Evolutionary conservation across 306 rosid species (phyloP), one percentile per base, ranked within the genome.

Genomic region (Delonix regia): DNA sequence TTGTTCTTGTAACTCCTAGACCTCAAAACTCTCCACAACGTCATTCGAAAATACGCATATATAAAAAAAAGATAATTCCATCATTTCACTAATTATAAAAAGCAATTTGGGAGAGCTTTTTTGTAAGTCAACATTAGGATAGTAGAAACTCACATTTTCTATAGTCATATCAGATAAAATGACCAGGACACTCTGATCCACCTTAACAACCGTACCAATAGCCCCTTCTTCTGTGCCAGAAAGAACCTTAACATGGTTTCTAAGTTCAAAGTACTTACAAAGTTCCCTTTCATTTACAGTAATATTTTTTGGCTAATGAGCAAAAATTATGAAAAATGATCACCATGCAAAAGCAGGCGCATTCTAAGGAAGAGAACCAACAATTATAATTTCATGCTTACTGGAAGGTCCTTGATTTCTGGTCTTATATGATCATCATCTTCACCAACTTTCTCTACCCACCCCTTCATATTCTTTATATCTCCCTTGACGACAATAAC

Each of bases 201-300:
- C 98, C 91, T 93, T 96, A 44, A 96, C 96, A 84, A 96, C 98
- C 99, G 93, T 96, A 81, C 99, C 99, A 71, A 97, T 96, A 57
- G 97, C 93, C 63, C 99, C 99, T 84, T 93, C 98, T 78, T 96
- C 97, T 57, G 96, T 78, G 61, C 99, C 99, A 63, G 98, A 74
- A 59, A 96, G 93, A 82, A 96, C 98, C 80, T 96, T 96, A 77
- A 96, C 99, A 77, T 96, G 99, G 83, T 96, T 91, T 79, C 99
- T 98, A 49, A 94, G 96, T 70, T 96, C 94, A 82, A 96, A 96
- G 81, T 96, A 93, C 83, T 96, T 96, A 88, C 97, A 91, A 64
- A 96, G 97, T 64, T 93, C 98, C 87, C 80, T 96, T 80, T 88
- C 98, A 79, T 90, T 86, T 41, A 93, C 88, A 18, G 98, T 97